phyloP scores from a whole-genome alignment of 108 stramenopile species.

The Cyclotella sp. region DNA sequence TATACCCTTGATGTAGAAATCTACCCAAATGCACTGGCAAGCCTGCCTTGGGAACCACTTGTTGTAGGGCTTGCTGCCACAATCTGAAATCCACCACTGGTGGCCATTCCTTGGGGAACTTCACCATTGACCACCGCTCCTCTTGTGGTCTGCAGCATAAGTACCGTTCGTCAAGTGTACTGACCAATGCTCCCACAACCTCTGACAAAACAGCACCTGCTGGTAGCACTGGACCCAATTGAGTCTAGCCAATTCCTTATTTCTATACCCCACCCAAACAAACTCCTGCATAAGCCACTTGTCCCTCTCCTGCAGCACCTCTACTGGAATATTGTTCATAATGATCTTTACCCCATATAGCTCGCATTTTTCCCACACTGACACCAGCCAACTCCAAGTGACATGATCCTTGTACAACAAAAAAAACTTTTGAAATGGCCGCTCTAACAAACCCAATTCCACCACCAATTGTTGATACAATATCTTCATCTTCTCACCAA shows the following conservation, averaged over 20 bases:
- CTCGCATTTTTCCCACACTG: conserved; percentile 12
- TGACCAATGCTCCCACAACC: neutral
- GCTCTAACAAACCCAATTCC: conserved; percentile 6
- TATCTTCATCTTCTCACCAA: too few species aligned
- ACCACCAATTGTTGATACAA: neutral
- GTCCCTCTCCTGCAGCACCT: conserved; percentile 10
- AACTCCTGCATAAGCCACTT: conserved; percentile 18
- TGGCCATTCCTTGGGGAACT: neutral
- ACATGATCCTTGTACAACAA: neutral
- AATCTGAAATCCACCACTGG: neutral
- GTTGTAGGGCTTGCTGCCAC: neutral
- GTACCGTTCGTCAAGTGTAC: neutral
- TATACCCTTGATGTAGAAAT: neutral
- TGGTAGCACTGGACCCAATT: conserved; percentile 16
- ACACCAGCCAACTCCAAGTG: conserved; percentile 2
- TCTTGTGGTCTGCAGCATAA: neutral
- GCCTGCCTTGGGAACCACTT: neutral
- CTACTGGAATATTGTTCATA: neutral
- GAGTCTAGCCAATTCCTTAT: neutral
- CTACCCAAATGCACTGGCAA: neutral
- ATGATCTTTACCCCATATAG: neutral
- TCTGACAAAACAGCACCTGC: conserved; percentile 17
- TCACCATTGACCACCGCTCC: neutral
- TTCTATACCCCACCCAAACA: neutral
- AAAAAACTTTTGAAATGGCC: conserved; percentile 13